Evolutionary conservation across 345 rosid genomes (phyloP).

Genomic region (Boechera divaricarpa): DNA sequence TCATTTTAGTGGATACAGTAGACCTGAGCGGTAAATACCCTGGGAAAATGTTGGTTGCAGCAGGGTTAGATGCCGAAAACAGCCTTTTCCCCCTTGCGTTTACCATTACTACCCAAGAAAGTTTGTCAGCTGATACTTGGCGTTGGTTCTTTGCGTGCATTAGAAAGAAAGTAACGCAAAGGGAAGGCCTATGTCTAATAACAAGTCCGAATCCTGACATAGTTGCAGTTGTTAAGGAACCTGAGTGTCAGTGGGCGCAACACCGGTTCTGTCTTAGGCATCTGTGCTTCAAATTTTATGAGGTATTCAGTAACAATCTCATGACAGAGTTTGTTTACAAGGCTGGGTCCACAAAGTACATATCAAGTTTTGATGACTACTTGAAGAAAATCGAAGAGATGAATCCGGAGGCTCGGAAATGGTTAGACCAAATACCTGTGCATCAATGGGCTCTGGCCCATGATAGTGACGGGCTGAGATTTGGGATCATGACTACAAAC

Average conservation of each 20-base stretch:
- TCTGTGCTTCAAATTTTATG: conserved; percentile 12
- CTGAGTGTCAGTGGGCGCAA: conserved; percentile 26
- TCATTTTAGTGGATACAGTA: neutral
- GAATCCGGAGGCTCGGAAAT: conserved; percentile 9
- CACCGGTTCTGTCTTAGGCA: conserved; percentile 28
- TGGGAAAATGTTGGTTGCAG: conserved; percentile 10
- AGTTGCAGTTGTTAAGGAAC: conserved; percentile 21
- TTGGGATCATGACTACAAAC: neutral
- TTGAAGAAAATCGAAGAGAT: conserved; percentile 18
- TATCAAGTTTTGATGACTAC: neutral
- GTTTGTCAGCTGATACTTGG: conserved; percentile 13
- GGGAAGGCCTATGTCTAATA: conserved; percentile 4
- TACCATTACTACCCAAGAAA: conserved; percentile 2
- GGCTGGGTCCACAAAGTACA: neutral
- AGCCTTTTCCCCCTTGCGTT: conserved; percentile 16
- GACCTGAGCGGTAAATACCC: neutral
- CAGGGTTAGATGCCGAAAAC: conserved; percentile 10
- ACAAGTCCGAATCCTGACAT: conserved; percentile 7
- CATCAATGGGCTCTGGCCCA: conserved; percentile 10
- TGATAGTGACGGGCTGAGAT: conserved; percentile 1
- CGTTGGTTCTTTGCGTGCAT: conserved; percentile 25
- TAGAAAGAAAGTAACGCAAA: conserved; percentile 23
- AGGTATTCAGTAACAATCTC: conserved; percentile 13
- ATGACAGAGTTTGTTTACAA: conserved; percentile 31
- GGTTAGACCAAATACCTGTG: conserved; percentile 1